Base-by-base conservation (phyloP, 805 yeast genomes). In the Kuraishia cidri region DNA sequence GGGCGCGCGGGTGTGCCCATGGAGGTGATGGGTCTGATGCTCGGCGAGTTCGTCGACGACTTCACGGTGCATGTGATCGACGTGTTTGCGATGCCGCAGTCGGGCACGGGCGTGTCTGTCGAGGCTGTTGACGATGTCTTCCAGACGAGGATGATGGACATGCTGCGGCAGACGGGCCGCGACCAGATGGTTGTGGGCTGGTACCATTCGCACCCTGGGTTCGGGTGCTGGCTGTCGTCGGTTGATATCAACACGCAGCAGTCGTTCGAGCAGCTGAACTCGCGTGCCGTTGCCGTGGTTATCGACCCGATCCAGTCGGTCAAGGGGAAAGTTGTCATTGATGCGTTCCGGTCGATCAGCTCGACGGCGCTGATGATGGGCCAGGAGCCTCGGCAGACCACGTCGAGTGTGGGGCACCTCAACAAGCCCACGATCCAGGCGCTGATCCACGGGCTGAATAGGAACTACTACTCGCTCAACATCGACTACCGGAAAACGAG, bases 181-280 rank as follows among this genome's bases (percentile, higher is more conserved):
- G 97, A 88, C 60, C 94, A 92, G 56, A 87, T 85, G 85, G 98
- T 92, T 34, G 99, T 92, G 31, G 99, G 99, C 22, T 92, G 99
- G 99, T 92, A 92, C 64, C 99, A 92, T 56, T 88, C 97, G 10
- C 98, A 92, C 61, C 98, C 98, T 4, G 98, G 98, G 12, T 92
- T 90, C 56, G 98, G 98, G n/a, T 92, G 99, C 66, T 92, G 99
- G 99, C 69, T 92, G 46, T 88, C 97, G 9, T 78, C 88, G 19
- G 97, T 92, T 19, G 99, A 92, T 71, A 94, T 92, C 39, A 86
- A 87, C 58, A 92, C 99, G 3, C 99, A 92, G 54, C 96, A 90
- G 56, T 85, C 96, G 23, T 92, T 92, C 52, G 99, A 92, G 56
- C 97, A 87, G 58, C 75, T 92, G 58, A 90, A 90, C 56, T 80